Percentiles rank a stretch among this genome's conserved stretches.
These are phyloP conservation scores for Trypanosoma brucei DNA, from an alignment of 208 protist genomes.

Conservation along the genomic window DNA sequence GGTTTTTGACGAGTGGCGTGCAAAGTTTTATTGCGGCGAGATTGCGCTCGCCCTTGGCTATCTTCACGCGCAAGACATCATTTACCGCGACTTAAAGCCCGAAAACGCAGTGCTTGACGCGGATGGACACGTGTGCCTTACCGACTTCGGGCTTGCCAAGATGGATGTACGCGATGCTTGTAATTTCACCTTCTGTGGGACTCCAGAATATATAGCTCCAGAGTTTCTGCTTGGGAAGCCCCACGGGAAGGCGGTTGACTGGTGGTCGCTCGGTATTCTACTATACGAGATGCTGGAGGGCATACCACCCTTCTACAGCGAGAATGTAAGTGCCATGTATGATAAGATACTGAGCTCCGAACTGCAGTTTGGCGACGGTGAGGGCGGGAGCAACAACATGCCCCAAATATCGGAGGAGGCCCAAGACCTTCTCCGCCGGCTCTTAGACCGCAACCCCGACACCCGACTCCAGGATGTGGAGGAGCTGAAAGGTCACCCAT, in stretches of 20 bases:
- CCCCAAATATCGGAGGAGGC: conserved; percentile 43
- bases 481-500: conserved; percentile 80
- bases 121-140: conserved; percentile 84
- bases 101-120: conserved; percentile 88
- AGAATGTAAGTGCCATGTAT: conserved; percentile 83
- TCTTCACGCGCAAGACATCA: conserved; percentile 89
- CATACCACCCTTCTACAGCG: conserved; percentile 92
- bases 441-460: conserved; percentile 79
- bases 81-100: conserved; percentile 92
- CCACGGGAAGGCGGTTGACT: conserved; percentile 95
- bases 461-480: conserved; percentile 72
- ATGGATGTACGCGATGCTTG: conserved; percentile 53
- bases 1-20: conserved; percentile 64
- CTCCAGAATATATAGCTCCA: conserved; percentile 89
- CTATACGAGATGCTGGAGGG: conserved; percentile 95
- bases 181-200: conserved; percentile 87
- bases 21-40: conserved; percentile 91
- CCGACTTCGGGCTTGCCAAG: conserved; percentile 89
- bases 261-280: conserved; percentile 96
- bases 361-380: conserved; percentile 46
- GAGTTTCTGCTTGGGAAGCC: conserved; percentile 89
- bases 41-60: conserved; percentile 87
- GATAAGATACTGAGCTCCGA: conserved; percentile 69
- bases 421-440: conserved; percentile 65
- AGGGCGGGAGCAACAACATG: conserved; percentile 28